These are phyloP conservation scores for Basipetospora sp. DNA, from an alignment of 2,329 filamentous ascomycete species.

Conservation along the genomic window DNA sequence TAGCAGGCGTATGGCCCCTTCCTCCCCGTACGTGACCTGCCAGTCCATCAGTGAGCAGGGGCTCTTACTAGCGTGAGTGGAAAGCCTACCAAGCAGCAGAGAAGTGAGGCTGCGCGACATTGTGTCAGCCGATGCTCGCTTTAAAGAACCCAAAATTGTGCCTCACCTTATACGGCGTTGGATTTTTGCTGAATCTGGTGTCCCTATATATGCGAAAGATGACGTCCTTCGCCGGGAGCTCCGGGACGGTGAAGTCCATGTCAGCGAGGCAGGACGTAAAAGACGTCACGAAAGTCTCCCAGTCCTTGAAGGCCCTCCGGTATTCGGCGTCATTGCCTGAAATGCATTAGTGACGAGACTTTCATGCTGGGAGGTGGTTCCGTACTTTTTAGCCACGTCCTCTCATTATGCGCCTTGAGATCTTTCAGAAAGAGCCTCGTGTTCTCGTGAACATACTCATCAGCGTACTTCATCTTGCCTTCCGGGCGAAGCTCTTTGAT, in stretches of 20 bases:
- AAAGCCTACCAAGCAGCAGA: constrained; percentile 55
- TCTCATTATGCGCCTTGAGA: constrained; percentile 43
- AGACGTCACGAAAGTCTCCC: constrained; percentile 60
- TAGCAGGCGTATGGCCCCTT: constrained; percentile 83
- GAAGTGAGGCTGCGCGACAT: constrained; percentile 50
- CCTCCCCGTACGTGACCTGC: constrained; percentile 66
- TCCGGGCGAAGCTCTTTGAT: constrained; percentile 19
- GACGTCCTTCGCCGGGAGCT: constrained; percentile 72
- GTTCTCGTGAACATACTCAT: constrained; percentile 40
- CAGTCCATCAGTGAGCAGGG: constrained; percentile 13
- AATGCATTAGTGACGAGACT: background rate
- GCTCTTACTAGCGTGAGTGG: background rate
- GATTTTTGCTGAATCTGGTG: constrained; percentile 69
- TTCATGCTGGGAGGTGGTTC: background rate
- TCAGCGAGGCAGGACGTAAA: constrained; percentile 57
- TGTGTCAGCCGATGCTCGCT: background rate
- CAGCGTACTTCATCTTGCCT: constrained; percentile 32
- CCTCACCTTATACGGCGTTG: constrained; percentile 72
- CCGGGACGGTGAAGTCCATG: constrained; percentile 68
- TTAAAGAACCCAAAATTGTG: background rate
- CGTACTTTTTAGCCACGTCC: constrained; percentile 44
- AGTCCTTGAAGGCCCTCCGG: constrained; percentile 64
- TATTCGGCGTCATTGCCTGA: constrained; percentile 68
- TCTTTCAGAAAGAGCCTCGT: constrained; percentile 43
- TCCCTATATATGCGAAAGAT: constrained; percentile 81